Percentiles rank a stretch among this genome's conserved stretches.
Evolutionary conservation across 495 filamentous ascomycete species (phyloP).

Genomic region (Neurospora sp.): DNA sequence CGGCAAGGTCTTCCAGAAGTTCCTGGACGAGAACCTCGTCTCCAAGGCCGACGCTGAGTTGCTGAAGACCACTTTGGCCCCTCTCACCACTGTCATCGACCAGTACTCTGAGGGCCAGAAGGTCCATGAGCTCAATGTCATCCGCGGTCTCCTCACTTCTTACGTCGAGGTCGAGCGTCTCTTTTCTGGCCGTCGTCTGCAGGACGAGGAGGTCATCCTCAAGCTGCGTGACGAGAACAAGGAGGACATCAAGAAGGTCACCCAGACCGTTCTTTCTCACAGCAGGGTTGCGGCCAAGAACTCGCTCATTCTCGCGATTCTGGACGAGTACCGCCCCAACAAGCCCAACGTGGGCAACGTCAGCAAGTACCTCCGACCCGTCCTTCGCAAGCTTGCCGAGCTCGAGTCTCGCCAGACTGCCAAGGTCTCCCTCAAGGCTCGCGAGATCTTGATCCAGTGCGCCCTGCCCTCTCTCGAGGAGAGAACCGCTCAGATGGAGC

Average conservation of each 20-base stretch:
- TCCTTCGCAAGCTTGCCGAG: constrained; percentile 79
- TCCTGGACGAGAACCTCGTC: constrained; percentile 77
- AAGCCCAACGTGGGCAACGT: constrained; percentile 83
- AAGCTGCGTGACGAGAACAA: constrained; percentile 93
- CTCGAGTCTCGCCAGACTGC: constrained; percentile 79
- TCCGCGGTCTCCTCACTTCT: constrained; percentile 63
- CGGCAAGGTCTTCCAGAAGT: constrained; percentile 70
- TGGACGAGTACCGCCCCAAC: constrained; percentile 92
- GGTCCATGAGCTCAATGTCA: constrained; percentile 76
- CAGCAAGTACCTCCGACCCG: constrained; percentile 73
- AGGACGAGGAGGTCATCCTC: constrained; percentile 92
- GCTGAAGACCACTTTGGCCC: constrained; percentile 64
- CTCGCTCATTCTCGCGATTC: constrained; percentile 81
- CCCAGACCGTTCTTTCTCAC: constrained; percentile 86
- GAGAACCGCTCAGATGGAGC: constrained; percentile 92
- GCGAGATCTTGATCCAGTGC: constrained; percentile 93
- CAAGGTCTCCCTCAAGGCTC: constrained; percentile 94
- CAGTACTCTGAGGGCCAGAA: constrained; percentile 84
- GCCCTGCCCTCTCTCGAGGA: constrained; percentile 94
- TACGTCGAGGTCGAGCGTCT: constrained; percentile 77
- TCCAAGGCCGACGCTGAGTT: constrained; percentile 53
- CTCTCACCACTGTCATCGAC: constrained; percentile 70
- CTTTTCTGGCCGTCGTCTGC: constrained; percentile 72
- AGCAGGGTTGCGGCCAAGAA: constrained; percentile 89
- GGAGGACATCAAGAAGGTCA: constrained; percentile 73